These are phyloP conservation scores for Hemileccinum impolitum DNA, from an alignment of 768 basidiomycete species.

Conservation along the genomic window DNA sequence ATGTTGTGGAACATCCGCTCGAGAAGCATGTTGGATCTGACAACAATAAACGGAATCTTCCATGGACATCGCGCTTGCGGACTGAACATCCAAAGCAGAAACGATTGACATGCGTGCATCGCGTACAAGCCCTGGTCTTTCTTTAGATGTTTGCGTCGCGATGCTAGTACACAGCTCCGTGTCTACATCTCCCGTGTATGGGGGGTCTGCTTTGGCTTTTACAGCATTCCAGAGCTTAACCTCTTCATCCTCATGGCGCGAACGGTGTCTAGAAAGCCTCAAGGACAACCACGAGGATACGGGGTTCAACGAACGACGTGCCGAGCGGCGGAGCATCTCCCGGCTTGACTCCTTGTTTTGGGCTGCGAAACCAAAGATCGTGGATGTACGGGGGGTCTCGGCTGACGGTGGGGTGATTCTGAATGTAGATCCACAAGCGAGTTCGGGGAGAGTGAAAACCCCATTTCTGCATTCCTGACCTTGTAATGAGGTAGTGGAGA, in stretches of 20 bases:
- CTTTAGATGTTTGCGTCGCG: constrained; percentile 6
- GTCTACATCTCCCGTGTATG: constrained; percentile 1
- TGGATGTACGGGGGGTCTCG: constrained; percentile 28
- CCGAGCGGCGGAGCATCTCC: constrained; percentile 13
- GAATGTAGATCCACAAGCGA: constrained; percentile 25
- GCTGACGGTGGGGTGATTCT: constrained; percentile 19
- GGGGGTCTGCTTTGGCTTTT: constrained; percentile 17
- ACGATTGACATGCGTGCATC: constrained; percentile 4
- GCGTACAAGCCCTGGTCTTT: constrained; percentile 2
- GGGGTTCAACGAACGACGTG: constrained; percentile 22
- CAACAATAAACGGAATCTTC: constrained; percentile 6
- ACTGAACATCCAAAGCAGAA: constrained; percentile 9
- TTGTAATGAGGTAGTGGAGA: background rate
- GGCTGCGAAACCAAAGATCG: constrained; percentile 3
- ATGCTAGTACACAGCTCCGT: constrained; percentile 2
- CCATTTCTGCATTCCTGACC: background rate
- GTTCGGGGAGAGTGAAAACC: constrained; percentile 22
- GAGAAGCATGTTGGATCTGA: constrained; percentile 1
- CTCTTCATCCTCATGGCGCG: constrained; percentile 24
- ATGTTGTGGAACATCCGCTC: background rate
- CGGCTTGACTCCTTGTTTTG: constrained; percentile 8
- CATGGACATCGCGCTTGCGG: constrained; percentile 3
- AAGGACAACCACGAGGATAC: constrained; percentile 41
- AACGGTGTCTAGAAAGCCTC: constrained; percentile 26
- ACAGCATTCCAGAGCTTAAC: constrained; percentile 35